Evolutionary conservation across 2,329 filamentous ascomycete genomes (phyloP).

Genomic region (Nannizzia gypsea): DNA sequence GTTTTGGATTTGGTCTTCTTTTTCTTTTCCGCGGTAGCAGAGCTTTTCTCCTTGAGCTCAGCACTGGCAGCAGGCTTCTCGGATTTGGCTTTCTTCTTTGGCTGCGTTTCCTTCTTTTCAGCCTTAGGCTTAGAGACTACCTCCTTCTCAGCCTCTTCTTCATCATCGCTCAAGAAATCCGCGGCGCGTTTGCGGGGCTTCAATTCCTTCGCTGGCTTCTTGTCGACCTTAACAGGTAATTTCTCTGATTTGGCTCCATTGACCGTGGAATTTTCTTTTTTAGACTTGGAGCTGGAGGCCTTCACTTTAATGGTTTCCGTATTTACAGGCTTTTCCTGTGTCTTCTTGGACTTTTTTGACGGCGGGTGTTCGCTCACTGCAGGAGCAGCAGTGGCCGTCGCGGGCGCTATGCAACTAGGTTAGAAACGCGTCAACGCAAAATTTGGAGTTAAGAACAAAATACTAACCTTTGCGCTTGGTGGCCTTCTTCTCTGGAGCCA

Average conservation of each 20-base stretch:
- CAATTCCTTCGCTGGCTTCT: slow-evolving; percentile 25
- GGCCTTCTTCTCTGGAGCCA: slow-evolving; percentile 43
- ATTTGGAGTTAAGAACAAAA: slow-evolving; percentile 9
- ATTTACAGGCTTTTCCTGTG: slow-evolving; percentile 24
- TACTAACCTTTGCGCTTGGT: slow-evolving; percentile 46
- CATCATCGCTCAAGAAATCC: slow-evolving; percentile 37
- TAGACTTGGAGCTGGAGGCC: slow-evolving; percentile 20
- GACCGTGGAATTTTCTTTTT: slow-evolving; percentile 24
- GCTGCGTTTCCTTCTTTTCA: slow-evolving; percentile 29
- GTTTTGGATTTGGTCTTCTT: slow-evolving; percentile 13
- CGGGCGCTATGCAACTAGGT: not conserved
- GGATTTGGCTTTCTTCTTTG: slow-evolving; percentile 34
- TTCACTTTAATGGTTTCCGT: slow-evolving; percentile 19
- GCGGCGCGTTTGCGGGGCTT: slow-evolving; percentile 38
- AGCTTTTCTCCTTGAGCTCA: slow-evolving; percentile 13
- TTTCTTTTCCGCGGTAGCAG: slow-evolving; percentile 20
- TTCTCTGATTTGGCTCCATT: slow-evolving; percentile 12
- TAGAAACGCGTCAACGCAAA: not conserved
- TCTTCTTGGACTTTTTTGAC: slow-evolving; percentile 50
- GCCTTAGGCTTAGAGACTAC: slow-evolving; percentile 34
- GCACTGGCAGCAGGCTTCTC: slow-evolving; percentile 19
- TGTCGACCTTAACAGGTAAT: slow-evolving; percentile 24
- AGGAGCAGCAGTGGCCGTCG: slow-evolving; percentile 26
- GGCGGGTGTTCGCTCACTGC: slow-evolving; percentile 34
- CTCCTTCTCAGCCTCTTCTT: slow-evolving; percentile 29